Evolutionary conservation across 306 rosid genomes (phyloP).

Genomic region (Phaseolus lunatus): DNA sequence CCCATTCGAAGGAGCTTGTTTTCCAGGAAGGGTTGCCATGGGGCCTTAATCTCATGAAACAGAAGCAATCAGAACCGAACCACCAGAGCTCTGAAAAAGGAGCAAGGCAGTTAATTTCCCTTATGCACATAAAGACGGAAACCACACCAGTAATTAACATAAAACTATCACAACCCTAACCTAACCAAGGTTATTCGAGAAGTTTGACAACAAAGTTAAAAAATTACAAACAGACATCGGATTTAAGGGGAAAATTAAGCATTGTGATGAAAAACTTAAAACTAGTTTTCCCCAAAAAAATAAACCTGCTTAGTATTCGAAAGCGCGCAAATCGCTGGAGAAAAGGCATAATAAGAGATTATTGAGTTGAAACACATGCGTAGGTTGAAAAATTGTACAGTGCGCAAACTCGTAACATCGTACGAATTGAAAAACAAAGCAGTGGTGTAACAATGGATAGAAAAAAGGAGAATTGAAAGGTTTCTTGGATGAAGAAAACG

Average conservation of each 20-base stretch:
- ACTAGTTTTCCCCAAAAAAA: neutral
- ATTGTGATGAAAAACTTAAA: neutral
- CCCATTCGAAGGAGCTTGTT: conserved; percentile 78
- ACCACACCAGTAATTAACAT: conserved; percentile 5
- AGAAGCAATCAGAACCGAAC: conserved; percentile 40
- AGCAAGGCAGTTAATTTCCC: neutral
- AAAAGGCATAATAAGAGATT: neutral
- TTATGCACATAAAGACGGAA: neutral
- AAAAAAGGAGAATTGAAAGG: neutral
- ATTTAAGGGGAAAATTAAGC: neutral
- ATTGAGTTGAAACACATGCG: neutral
- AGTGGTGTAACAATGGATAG: neutral
- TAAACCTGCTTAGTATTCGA: neutral
- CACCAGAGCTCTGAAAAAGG: conserved; percentile 46
- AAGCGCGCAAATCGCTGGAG: neutral
- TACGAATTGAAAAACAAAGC: neutral
- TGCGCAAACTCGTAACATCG: conserved; percentile 2
- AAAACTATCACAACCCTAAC: conserved; percentile 10
- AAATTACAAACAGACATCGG: neutral
- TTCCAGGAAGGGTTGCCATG: conserved; percentile 81
- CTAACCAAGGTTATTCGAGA: neutral
- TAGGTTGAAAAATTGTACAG: neutral
- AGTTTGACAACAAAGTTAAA: neutral
- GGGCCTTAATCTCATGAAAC: conserved; percentile 71
- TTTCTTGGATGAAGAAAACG: neutral